Conservation (phyloP, 495 filamentous ascomycete species). For the Aspergillus coremiiformis region DNA sequence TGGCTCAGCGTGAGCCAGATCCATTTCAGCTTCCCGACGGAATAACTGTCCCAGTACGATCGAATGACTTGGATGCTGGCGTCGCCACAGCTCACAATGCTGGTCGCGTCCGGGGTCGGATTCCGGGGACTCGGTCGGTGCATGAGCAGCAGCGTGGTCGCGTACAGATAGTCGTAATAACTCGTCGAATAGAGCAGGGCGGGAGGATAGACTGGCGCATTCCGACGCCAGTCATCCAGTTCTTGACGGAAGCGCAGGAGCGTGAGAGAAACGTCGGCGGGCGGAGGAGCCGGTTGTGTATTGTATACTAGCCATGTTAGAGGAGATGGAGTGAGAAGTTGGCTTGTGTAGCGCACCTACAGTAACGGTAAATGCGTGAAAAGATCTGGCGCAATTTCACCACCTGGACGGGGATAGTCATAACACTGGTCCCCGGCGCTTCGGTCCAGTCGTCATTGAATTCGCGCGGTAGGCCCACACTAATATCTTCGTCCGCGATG, state of each 20-base stretch:
- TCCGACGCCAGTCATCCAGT: conserved; percentile 42
- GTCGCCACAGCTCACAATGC: conserved; percentile 43
- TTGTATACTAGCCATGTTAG: conserved; percentile 47
- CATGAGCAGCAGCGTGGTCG: conserved; percentile 45
- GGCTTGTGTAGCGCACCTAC: no score
- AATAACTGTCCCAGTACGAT: conserved; percentile 44
- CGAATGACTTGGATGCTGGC: conserved; percentile 44
- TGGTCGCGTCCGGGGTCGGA: conserved; percentile 35
- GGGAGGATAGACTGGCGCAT: conserved; percentile 32
- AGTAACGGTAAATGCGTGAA: conserved; percentile 39
- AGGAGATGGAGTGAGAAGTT: no score
- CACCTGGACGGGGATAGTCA: conserved; percentile 46
- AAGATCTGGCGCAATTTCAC: conserved; percentile 43
- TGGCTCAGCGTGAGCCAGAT: conserved; percentile 49
- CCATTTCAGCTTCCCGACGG: conserved; percentile 46
- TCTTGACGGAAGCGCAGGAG: conserved; percentile 41
- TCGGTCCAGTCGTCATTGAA: conserved; percentile 40
- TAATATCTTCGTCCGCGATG: conserved; percentile 46
- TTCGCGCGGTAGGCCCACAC: conserved; percentile 36
- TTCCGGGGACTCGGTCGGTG: conserved; percentile 44
- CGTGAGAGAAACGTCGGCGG: conserved; percentile 26
- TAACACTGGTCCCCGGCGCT: conserved; percentile 30
- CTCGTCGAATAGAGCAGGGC: conserved; percentile 42
- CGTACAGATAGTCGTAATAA: conserved; percentile 46
- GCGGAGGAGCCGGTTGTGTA: conserved; percentile 30